These are phyloP conservation scores for Cladophialophora bantiana DNA, from an alignment of 2,329 filamentous ascomycete genomes.

Conservation along the genomic window DNA sequence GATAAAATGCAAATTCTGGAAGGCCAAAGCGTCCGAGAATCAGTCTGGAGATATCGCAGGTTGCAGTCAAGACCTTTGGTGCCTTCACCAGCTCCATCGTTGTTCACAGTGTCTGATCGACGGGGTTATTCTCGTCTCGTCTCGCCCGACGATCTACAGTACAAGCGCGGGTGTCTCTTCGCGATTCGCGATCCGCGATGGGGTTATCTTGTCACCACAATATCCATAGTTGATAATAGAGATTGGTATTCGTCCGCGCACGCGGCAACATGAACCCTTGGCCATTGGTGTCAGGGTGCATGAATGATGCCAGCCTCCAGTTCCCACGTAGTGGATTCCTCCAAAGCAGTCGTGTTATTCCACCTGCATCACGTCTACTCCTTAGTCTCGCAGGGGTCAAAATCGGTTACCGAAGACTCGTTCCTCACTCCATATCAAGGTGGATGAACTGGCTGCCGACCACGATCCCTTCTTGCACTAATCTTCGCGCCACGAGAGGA, in stretches of 20 bases:
- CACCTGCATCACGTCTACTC: not conserved
- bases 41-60: not conserved
- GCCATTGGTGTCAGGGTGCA: not conserved
- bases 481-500: not conserved
- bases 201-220: slow-evolving; percentile 1
- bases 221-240: not conserved
- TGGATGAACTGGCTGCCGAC: not conserved
- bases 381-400: not conserved
- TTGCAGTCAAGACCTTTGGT: not conserved
- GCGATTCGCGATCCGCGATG: too few species aligned
- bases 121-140: not conserved
- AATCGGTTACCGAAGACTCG: not conserved
- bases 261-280: not conserved
- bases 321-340: not conserved
- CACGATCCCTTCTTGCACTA: not conserved
- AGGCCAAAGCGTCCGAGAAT: not conserved
- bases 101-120: not conserved
- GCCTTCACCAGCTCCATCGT: not conserved
- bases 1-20: not conserved
- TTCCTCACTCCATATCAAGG: not conserved
- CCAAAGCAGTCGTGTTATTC: not conserved
- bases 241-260: not conserved
- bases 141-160: not conserved
- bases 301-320: not conserved
- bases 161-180: not conserved